phyloP scores from a whole-genome alignment of 2,329 filamentous ascomycete species.

The Leptographium radiaticola region DNA sequence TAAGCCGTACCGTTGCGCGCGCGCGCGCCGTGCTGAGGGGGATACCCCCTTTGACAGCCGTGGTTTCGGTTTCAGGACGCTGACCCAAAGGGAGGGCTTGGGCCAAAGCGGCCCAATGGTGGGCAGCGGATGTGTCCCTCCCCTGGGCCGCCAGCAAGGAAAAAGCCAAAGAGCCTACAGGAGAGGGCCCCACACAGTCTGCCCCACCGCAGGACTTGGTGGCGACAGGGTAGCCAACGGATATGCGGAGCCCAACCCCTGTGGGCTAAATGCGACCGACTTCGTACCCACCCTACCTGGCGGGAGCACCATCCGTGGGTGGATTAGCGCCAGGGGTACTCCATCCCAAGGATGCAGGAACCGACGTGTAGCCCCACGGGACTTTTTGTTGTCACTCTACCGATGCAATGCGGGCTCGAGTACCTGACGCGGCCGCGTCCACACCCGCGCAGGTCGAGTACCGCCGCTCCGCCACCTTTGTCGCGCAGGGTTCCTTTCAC shows the following conservation, averaged over 20 bases:
- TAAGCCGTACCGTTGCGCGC: too few species aligned
- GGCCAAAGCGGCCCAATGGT: too few species aligned
- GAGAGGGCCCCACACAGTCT: background rate
- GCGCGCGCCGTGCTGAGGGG: too few species aligned
- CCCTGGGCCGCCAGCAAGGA: too few species aligned
- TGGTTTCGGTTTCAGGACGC: too few species aligned
- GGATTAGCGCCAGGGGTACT: conserved; percentile 3
- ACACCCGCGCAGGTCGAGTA: background rate
- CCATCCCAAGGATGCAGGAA: background rate
- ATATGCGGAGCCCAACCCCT: background rate
- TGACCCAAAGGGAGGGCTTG: too few species aligned
- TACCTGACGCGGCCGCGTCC: too few species aligned
- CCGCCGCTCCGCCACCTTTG: background rate
- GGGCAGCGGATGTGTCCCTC: too few species aligned
- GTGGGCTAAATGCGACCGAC: background rate
- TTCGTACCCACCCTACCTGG: background rate
- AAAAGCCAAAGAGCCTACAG: too few species aligned
- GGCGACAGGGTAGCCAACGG: background rate
- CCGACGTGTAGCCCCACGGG: background rate
- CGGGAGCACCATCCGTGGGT: conserved; percentile 1
- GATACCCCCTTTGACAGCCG: too few species aligned
- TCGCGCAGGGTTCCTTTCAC: background rate
- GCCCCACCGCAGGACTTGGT: background rate
- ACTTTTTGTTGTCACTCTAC: background rate
- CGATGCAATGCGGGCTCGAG: background rate